phyloP scores from a whole-genome alignment of 345 rosid genomes.

The Citrus reticulata region DNA sequence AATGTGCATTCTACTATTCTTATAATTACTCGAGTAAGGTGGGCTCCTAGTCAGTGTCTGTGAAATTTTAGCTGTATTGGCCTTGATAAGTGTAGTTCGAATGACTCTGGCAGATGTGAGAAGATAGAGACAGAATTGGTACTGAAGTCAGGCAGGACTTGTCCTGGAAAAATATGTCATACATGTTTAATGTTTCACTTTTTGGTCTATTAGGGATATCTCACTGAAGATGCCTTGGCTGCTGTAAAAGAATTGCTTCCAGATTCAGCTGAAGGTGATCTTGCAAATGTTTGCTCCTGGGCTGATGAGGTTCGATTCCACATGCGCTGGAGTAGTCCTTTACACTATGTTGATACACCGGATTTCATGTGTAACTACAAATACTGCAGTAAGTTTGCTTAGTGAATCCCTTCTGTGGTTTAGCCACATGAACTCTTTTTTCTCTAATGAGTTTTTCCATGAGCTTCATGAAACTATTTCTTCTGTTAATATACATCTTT shows the following conservation, averaged over 20 bases:
- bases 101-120: neutral
- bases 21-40: neutral
- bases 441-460: neutral
- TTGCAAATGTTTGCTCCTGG: conserved; percentile 93
- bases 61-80: neutral
- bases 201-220: conserved; percentile 44
- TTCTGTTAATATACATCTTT: conserved; percentile 10
- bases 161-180: conserved; percentile 2
- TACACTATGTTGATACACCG: conserved; percentile 91
- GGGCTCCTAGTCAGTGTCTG: neutral
- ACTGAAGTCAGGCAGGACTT: neutral
- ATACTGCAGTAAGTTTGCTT: conserved; percentile 63
- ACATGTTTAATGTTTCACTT: conserved; percentile 7
- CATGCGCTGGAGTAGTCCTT: conserved; percentile 75
- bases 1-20: neutral
- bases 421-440: conserved; percentile 2
- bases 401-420: neutral
- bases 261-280: conserved; percentile 73
- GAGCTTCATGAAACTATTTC: neutral
- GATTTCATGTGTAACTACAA: conserved; percentile 83
- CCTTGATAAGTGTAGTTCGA: neutral
- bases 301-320: conserved; percentile 68
- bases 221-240: conserved; percentile 61
- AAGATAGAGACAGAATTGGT: neutral
- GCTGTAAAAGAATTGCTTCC: conserved; percentile 71